Percentiles rank a stretch among this genome's conserved stretches.
Evolutionary conservation across 2,329 filamentous ascomycete genomes (phyloP).

Genomic region (Neophaeococcomyces mojaviensis): DNA sequence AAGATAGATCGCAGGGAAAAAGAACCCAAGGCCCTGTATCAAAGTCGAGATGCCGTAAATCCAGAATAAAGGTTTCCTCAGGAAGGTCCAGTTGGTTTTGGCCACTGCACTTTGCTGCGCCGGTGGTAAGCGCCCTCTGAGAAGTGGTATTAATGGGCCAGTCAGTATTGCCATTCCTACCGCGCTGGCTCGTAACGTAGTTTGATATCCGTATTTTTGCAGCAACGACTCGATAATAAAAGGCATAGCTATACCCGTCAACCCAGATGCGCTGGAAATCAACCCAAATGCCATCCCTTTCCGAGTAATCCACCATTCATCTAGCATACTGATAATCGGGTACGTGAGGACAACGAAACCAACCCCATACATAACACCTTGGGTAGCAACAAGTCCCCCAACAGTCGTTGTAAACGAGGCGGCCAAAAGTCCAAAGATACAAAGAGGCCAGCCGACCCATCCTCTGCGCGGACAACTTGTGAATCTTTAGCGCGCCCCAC

Average conservation of each 20-base stretch:
- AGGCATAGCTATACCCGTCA: conserved; percentile 40
- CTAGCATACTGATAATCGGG: neutral
- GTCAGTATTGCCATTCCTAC: conserved; percentile 30
- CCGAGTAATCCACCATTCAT: neutral
- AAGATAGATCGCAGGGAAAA: conserved; percentile 33
- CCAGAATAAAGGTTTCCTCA: conserved; percentile 31
- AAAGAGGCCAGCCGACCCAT: conserved; percentile 26
- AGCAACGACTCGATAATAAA: conserved; percentile 38
- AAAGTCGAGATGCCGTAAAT: conserved; percentile 42
- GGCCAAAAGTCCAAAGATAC: neutral
- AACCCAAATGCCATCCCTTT: neutral
- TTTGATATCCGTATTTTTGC: conserved; percentile 36
- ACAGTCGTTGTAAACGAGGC: conserved; percentile 4
- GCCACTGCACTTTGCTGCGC: neutral
- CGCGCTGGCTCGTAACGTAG: conserved; percentile 36
- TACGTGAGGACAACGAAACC: neutral
- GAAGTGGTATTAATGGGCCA: conserved; percentile 33
- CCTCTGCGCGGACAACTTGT: no score
- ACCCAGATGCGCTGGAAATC: conserved; percentile 32
- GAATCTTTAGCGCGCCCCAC: no score
- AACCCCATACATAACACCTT: conserved; percentile 3
- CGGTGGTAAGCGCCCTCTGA: conserved; percentile 32
- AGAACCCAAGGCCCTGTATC: conserved; percentile 30
- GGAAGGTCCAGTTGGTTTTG: conserved; percentile 28
- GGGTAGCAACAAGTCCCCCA: conserved; percentile 2